phyloP scores from a whole-genome alignment of 148 eudicot species.

The Fagopyrum homotropicum region DNA sequence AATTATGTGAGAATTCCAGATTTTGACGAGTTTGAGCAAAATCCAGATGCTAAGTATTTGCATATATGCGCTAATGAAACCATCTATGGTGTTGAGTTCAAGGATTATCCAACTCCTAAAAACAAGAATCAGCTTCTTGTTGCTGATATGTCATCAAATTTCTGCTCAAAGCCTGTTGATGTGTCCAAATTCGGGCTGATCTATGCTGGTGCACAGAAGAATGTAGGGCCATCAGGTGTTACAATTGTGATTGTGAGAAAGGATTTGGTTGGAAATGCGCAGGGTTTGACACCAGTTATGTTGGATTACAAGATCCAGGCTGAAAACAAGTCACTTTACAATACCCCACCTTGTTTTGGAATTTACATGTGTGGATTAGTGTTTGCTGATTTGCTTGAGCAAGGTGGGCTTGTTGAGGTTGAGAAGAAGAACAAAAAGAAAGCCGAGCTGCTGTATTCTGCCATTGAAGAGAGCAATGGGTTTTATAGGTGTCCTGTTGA shows the following conservation, averaged over 20 bases:
- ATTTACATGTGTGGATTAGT: constrained; percentile 97
- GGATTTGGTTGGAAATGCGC: constrained; percentile 79
- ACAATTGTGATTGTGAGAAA: constrained; percentile 74
- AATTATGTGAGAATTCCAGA: constrained; percentile 55
- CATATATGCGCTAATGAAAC: constrained; percentile 96
- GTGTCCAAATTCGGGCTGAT: constrained; percentile 69
- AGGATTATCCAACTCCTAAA: constrained; percentile 45
- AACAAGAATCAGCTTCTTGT: constrained; percentile 31
- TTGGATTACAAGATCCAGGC: constrained; percentile 87
- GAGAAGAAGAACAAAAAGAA: constrained; percentile 76
- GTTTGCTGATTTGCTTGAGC: constrained; percentile 77
- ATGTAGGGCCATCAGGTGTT: constrained; percentile 93
- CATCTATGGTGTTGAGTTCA: constrained; percentile 90
- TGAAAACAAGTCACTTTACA: constrained; percentile 76
- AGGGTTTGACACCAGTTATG: constrained; percentile 72
- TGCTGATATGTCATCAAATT: constrained; percentile 94
- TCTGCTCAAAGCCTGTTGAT: constrained; percentile 91
- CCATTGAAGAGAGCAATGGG: constrained; percentile 73
- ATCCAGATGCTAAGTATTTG: constrained; percentile 46
- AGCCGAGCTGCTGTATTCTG: constrained; percentile 57
- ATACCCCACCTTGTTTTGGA: constrained; percentile 91
- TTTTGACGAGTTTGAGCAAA: constrained; percentile 36
- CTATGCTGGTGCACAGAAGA: constrained; percentile 96
- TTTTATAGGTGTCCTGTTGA: constrained; percentile 90
- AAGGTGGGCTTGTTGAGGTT: constrained; percentile 81